These are phyloP conservation scores for Eutrema heterophyllum DNA, from an alignment of 345 rosid species.

Conservation along the genomic window DNA sequence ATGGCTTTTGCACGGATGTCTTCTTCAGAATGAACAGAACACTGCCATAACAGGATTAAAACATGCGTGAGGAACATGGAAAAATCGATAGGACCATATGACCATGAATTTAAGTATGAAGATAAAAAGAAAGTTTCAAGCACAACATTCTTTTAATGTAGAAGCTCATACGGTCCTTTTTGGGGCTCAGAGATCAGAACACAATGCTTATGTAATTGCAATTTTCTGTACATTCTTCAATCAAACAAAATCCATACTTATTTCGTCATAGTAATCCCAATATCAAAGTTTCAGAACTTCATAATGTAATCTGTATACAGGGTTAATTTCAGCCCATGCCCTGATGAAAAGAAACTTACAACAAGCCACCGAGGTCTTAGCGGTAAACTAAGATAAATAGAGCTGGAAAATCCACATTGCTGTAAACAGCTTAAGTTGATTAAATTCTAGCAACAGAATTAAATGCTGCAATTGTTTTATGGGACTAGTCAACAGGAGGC, in stretches of 20 bases:
- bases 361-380: not conserved
- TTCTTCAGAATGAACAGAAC: constrained; percentile 91
- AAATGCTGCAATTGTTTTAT: constrained; percentile 1
- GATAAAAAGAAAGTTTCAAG: not conserved
- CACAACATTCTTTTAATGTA: not conserved
- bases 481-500: not conserved
- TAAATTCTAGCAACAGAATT: not conserved
- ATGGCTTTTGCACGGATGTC: constrained; percentile 89
- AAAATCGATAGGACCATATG: constrained; percentile 5
- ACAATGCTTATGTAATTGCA: not conserved
- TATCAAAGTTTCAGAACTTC: not conserved
- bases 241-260: not conserved
- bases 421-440: not conserved
- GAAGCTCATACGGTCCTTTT: constrained; percentile 6
- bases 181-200: not conserved
- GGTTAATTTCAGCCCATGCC: not conserved
- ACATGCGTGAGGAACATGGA: constrained; percentile 26
- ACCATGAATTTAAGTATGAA: not conserved
- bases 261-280: not conserved
- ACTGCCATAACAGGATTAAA: constrained; percentile 48
- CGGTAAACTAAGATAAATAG: not conserved
- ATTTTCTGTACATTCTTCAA: not conserved
- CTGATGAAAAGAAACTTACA: not conserved
- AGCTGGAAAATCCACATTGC: not conserved
- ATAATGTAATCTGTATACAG: not conserved